phyloP scores from a whole-genome alignment of 129 eudicot species.

The Flaveria sonorensis region DNA sequence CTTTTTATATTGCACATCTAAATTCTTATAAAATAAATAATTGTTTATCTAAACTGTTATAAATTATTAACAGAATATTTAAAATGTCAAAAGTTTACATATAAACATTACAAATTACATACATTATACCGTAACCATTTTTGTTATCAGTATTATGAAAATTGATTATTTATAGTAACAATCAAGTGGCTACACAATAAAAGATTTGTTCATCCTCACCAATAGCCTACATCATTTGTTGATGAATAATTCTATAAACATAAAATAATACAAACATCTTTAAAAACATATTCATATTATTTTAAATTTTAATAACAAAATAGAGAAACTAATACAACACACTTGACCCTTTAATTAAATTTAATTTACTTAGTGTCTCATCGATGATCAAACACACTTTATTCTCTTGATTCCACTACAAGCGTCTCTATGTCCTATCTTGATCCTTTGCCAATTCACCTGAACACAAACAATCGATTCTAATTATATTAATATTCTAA shows the following conservation, averaged over 20 bases:
- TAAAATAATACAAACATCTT: neutral
- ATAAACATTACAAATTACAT: too few relatives aligned
- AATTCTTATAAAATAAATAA: too few relatives aligned
- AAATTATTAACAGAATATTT: too few relatives aligned
- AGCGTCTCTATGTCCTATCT: conserved; percentile 28
- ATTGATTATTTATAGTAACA: too few relatives aligned
- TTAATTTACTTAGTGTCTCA: conserved; percentile 29
- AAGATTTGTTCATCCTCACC: neutral
- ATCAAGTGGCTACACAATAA: too few relatives aligned
- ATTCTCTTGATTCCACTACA: conserved; percentile 27
- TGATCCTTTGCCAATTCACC: conserved; percentile 32
- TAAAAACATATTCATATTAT: neutral
- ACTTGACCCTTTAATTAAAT: conserved; percentile 12
- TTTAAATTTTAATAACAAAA: conserved; percentile 27
- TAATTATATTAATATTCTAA: neutral
- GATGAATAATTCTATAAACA: neutral
- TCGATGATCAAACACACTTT: conserved; percentile 21
- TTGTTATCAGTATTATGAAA: too few relatives aligned
- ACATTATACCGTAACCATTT: too few relatives aligned
- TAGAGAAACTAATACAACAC: conserved; percentile 35
- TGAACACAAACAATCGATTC: conserved; percentile 25
- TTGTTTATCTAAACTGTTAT: too few relatives aligned
- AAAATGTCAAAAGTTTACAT: too few relatives aligned
- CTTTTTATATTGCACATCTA: too few relatives aligned
- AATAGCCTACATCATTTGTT: neutral